Percentiles rank a stretch among this genome's conserved stretches.
phyloP scores from a whole-genome alignment of 2,329 filamentous ascomycete genomes.

The Sporothrix pseudoabietina region DNA sequence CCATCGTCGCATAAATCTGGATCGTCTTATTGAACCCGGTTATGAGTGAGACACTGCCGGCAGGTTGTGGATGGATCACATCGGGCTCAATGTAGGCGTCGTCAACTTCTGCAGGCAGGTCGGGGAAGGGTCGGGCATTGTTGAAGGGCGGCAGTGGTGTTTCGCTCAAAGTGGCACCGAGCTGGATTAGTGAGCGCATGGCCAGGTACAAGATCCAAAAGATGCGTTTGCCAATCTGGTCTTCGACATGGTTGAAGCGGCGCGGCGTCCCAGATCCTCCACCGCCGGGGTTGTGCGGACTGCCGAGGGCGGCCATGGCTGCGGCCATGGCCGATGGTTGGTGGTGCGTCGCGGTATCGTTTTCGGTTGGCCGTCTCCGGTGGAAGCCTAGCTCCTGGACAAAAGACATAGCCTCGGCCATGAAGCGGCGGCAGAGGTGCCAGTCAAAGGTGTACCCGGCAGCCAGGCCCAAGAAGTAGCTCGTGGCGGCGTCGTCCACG shows the following conservation, averaged over 20 bases:
- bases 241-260: slow-evolving; percentile 63
- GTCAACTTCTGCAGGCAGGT: slow-evolving; percentile 78
- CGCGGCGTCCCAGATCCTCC: slow-evolving; percentile 34
- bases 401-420: slow-evolving; percentile 71
- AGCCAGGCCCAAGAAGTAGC: slow-evolving; percentile 71
- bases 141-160: slow-evolving; percentile 74
- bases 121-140: slow-evolving; percentile 72
- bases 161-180: slow-evolving; percentile 71
- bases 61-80: slow-evolving; percentile 70
- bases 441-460: slow-evolving; percentile 69
- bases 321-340: background rate
- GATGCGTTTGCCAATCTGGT: slow-evolving; percentile 73
- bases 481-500: slow-evolving; percentile 65
- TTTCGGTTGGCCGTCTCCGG: slow-evolving; percentile 48
- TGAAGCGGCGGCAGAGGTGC: slow-evolving; percentile 68
- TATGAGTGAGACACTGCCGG: slow-evolving; percentile 68
- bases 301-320: background rate
- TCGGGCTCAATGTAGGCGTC: slow-evolving; percentile 76
- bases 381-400: slow-evolving; percentile 68
- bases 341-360: background rate
- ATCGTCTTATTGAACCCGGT: slow-evolving; percentile 81
- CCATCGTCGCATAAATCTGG: slow-evolving; percentile 78
- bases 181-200: slow-evolving; percentile 73
- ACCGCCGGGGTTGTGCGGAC: background rate
- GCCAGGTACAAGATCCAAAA: slow-evolving; percentile 84